Evolutionary conservation across 2,329 filamentous ascomycete species (phyloP).

Genomic region (Curvularia spicifera): DNA sequence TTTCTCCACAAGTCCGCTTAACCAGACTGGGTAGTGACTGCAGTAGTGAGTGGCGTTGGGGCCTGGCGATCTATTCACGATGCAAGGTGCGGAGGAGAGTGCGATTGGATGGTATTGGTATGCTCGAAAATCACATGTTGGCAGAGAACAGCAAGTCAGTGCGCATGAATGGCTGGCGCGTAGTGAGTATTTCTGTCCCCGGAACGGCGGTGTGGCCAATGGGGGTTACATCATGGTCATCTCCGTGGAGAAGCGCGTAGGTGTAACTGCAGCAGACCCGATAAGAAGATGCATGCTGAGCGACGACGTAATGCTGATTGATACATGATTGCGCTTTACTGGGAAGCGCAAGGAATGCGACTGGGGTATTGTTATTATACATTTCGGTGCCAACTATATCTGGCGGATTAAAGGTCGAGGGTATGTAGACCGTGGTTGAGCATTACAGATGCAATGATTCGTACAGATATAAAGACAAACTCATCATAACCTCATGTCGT

Average conservation of each 20-base stretch:
- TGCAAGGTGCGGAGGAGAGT: neutral
- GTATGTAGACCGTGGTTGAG: neutral
- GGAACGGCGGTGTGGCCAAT: neutral
- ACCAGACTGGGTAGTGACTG: neutral
- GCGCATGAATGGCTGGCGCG: neutral
- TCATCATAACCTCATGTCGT: slow-evolving; percentile 1
- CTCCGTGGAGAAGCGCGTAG: neutral
- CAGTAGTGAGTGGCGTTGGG: slow-evolving; percentile 1
- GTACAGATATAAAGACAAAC: slow-evolving; percentile 1
- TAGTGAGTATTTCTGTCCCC: neutral
- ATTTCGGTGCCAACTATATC: neutral
- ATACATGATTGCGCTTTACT: neutral
- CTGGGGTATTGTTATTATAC: slow-evolving; percentile 5
- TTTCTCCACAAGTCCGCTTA: neutral
- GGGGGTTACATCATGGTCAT: neutral
- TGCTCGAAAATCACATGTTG: neutral
- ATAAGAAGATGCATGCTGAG: neutral
- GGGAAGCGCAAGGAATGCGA: neutral
- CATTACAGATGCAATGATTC: slow-evolving; percentile 1
- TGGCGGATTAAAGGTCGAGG: neutral
- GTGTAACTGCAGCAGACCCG: neutral
- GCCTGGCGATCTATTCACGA: neutral
- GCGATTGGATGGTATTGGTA: neutral
- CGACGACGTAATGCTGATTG: slow-evolving; percentile 1
- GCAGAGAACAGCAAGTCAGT: neutral